phyloP scores from a whole-genome alignment of 1,284 basidiomycete genomes.

The Cryptococcus wingfieldii region DNA sequence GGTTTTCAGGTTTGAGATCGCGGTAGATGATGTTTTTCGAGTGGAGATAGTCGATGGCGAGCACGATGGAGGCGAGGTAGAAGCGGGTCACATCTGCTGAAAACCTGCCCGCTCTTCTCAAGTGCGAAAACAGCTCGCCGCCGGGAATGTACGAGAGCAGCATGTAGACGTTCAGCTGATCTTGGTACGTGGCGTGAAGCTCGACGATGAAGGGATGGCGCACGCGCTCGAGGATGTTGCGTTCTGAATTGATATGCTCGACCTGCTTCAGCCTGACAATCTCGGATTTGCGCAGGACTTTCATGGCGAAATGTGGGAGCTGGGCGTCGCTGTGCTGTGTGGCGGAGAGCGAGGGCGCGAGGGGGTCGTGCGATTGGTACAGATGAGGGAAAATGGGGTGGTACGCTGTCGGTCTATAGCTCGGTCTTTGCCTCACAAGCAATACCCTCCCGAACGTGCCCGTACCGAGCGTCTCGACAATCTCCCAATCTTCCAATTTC shows the following conservation, averaged over 20 bases:
- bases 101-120: conserved; percentile 51
- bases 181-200: conserved; percentile 52
- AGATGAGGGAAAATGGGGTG: conserved; percentile 50
- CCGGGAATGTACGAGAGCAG: conserved; percentile 54
- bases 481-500: conserved; percentile 46
- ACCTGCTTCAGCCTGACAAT: conserved; percentile 56
- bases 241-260: conserved; percentile 57
- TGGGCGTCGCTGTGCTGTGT: conserved; percentile 45
- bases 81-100: conserved; percentile 54
- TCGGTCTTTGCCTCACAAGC: conserved; percentile 47
- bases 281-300: conserved; percentile 54
- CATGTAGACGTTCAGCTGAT: conserved; percentile 55
- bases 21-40: conserved; percentile 52
- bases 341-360: conserved; percentile 33
- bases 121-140: conserved; percentile 54
- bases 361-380: conserved; percentile 38
- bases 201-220: conserved; percentile 59
- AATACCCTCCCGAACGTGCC: conserved; percentile 50
- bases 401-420: conserved; percentile 44
- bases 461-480: conserved; percentile 50
- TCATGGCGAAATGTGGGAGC: conserved; percentile 53
- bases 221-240: conserved; percentile 53
- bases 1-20: conserved; percentile 55
- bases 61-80: conserved; percentile 53
- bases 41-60: conserved; percentile 53